phyloP scores from a whole-genome alignment of 2,329 filamentous ascomycete species.

The Pseudocercospora musae region DNA sequence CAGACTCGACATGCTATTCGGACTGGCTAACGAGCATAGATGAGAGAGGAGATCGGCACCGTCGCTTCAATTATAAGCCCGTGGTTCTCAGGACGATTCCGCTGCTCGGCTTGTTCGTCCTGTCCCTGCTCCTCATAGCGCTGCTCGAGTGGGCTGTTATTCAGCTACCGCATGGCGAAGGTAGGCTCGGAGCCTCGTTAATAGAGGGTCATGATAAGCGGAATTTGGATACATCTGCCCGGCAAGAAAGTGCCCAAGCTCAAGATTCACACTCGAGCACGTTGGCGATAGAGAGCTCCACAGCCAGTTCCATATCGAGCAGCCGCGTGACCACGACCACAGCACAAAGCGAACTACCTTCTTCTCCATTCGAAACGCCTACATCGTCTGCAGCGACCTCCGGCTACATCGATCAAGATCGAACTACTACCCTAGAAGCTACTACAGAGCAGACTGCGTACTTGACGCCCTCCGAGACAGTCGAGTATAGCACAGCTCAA shows the following conservation, averaged over 20 bases:
- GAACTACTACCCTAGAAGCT: neutral
- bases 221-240: neutral
- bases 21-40: neutral
- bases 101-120: slow-evolving; percentile 11
- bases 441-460: neutral
- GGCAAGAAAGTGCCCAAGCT: neutral
- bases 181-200: neutral
- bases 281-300: neutral
- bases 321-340: neutral
- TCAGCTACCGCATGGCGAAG: slow-evolving; percentile 10
- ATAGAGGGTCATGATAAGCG: neutral
- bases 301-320: neutral
- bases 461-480: neutral
- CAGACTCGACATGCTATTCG: neutral
- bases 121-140: slow-evolving; percentile 15
- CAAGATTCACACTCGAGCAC: neutral
- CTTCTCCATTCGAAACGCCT: neutral
- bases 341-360: neutral
- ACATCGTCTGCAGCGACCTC: neutral
- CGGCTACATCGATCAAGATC: neutral
- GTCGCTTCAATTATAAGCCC: slow-evolving; percentile 17
- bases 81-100: slow-evolving; percentile 15
- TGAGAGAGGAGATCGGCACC: neutral
- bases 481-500: neutral
- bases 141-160: slow-evolving; percentile 14